A percentile compares a stretch with the other conserved stretches of the same genome.
These are phyloP conservation scores for Rhizomucor miehei DNA, from an alignment of 371 early-diverging fungal genomes.

Conservation along the genomic window DNA sequence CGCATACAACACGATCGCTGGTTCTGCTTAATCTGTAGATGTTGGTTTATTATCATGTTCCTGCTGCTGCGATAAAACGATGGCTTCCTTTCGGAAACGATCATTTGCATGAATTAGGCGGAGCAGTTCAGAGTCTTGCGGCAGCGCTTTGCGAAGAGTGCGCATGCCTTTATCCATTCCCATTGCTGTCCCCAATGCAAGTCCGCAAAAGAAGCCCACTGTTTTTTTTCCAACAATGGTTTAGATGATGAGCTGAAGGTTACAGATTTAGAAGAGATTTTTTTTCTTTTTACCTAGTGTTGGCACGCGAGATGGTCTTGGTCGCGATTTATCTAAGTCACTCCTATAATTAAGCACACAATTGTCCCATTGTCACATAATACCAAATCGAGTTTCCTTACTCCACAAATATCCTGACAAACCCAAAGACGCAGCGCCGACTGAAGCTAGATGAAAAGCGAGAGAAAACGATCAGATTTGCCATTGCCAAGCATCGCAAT, in stretches of 20 bases:
- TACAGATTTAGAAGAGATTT: no score
- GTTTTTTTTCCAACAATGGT: slow-evolving; percentile 1
- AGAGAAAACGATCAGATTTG: no score
- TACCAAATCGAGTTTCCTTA: slow-evolving; percentile 10
- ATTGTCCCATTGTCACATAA: no score
- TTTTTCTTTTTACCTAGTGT: slow-evolving; percentile 31
- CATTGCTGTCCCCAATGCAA: slow-evolving; percentile 28
- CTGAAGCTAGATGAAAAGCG: slow-evolving; percentile 17
- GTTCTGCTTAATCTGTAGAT: no score
- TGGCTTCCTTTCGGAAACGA: slow-evolving; percentile 6
- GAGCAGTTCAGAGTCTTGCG: slow-evolving; percentile 30
- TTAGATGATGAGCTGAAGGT: not conserved
- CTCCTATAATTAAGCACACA: no score
- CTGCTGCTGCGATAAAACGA: no score
- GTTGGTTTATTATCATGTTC: no score
- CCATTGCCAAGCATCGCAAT: no score
- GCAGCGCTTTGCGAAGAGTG: slow-evolving; percentile 26
- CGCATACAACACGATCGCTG: no score
- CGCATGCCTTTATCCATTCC: slow-evolving; percentile 45
- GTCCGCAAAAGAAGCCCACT: slow-evolving; percentile 38
- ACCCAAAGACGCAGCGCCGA: slow-evolving; percentile 42
- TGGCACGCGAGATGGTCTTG: slow-evolving; percentile 22
- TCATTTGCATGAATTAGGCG: slow-evolving; percentile 32
- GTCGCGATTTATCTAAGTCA: slow-evolving; percentile 15
- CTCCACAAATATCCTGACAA: slow-evolving; percentile 34